Base-by-base conservation (phyloP, 2,329 filamentous ascomycete species). In the Remersonia thermophila region DNA sequence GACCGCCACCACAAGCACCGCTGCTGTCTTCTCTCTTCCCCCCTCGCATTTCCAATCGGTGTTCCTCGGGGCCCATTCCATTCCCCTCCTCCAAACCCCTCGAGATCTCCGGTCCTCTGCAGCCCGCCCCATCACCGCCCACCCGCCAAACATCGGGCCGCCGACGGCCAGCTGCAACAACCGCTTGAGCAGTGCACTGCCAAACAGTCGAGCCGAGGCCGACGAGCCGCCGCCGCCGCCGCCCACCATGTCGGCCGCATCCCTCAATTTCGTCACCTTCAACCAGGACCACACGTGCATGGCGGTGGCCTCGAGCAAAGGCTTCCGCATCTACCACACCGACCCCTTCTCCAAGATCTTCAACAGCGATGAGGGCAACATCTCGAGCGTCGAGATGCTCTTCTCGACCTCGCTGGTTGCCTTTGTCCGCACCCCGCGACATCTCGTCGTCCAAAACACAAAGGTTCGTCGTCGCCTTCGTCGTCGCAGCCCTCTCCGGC, bases 251-350 rank as follows among this genome's bases (percentile, higher is more conserved):
- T 40, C 47, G 42, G 42, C 36, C 37, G 39, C 80, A 57, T 65
- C 77, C 33, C 85, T 96, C 67, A 98, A 98, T 62, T 98, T 93
- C 63, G 85, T 98, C 52, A 95, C 89, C 29, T 98, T 96, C 63
- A 98, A 98, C 62, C 91, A 98, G 68, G 91, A 98, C 67, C 86
- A 94, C 66, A 93, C 83, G 71, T 89, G 89, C 60, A 71, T 98
- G 47, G 89, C 89, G 65, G 87, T 98, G 50, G 89, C 85, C 43
- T 96, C 91, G 43, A 84, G 84, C 30, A 86, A 82, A 61, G 91
- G 91, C 44, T 95, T 96, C 58, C 83, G 87, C 47, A 89, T 95
- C 54, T 98, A 94, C 62, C 89, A 86, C 47, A 96, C 89, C 46
- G 91, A 96, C 48, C 89, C 91, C 0, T 98, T 96, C 58, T 80